A percentile compares a stretch with the other conserved stretches of the same genome.
Conservation (phyloP, 2,329 filamentous ascomycete genomes). For the Verticillium isaacii region DNA sequence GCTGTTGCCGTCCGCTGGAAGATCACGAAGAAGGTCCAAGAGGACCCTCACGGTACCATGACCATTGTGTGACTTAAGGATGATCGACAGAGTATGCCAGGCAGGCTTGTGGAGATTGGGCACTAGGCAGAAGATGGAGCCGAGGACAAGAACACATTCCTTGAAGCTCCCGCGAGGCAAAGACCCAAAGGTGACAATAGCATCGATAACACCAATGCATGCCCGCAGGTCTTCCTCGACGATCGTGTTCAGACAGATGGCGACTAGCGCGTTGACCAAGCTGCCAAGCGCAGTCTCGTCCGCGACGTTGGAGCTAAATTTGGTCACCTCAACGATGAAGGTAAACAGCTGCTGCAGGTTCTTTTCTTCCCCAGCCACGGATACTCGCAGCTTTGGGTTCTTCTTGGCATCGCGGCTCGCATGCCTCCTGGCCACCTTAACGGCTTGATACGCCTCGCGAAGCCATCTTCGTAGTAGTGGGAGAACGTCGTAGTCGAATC, state of each 20-base stretch:
- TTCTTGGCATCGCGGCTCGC: conserved; percentile 34
- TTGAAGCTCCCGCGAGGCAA: conserved; percentile 60
- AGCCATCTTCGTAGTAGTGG: conserved; percentile 60
- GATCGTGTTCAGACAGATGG: conserved; percentile 65
- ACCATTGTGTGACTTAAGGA: conserved; percentile 70
- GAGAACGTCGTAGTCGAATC: conserved; percentile 64
- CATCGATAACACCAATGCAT: conserved; percentile 64
- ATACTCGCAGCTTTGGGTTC: conserved; percentile 32
- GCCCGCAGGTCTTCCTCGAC: conserved; percentile 59
- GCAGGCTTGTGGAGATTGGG: conserved; percentile 54
- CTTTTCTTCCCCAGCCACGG: conserved; percentile 49
- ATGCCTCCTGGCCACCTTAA: conserved; percentile 46
- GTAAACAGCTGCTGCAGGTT: conserved; percentile 60
- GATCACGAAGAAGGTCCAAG: conserved; percentile 54
- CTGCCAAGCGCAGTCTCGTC: conserved; percentile 56
- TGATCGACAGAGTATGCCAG: conserved; percentile 66
- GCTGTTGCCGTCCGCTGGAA: conserved; percentile 35
- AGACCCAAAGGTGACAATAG: conserved; percentile 67
- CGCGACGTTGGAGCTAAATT: conserved; percentile 69
- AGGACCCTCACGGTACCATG: conserved; percentile 63
- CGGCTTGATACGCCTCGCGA: conserved; percentile 47
- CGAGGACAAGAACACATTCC: conserved; percentile 65
- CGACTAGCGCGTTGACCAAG: conserved; percentile 58
- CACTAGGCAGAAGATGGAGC: conserved; percentile 66
- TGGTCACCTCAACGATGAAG: conserved; percentile 64